Conservation (phyloP, 352 stramenopile species). For the Globisporangium megalacanthum region DNA sequence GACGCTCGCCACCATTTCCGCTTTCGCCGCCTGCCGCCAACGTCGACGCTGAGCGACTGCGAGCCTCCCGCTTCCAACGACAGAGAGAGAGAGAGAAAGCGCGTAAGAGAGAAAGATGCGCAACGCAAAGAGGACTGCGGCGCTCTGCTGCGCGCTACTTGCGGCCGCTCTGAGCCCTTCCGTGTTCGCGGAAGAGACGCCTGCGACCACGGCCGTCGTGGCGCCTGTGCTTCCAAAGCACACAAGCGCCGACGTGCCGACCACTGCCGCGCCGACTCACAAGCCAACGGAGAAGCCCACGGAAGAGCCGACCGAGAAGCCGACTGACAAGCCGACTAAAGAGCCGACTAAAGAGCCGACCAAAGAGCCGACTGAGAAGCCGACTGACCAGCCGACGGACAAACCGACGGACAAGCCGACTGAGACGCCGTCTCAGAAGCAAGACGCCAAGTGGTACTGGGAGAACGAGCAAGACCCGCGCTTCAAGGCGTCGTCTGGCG, state of each 20-base stretch:
- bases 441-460: constrained; percentile 65
- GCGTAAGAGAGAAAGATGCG: constrained; percentile 8
- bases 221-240: too few species aligned
- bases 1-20: constrained; percentile 6
- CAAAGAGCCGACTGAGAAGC: too few species aligned
- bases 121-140: constrained; percentile 6
- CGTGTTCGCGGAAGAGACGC: constrained; percentile 1
- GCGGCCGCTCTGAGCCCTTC: constrained; percentile 5
- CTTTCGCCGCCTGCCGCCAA: constrained; percentile 3
- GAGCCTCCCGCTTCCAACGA: background rate
- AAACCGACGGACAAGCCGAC: background rate
- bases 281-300: background rate
- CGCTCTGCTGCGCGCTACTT: constrained; percentile 11
- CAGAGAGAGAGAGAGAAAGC: constrained; percentile 3
- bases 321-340: too few species aligned
- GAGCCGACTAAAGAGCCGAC: too few species aligned
- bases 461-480: constrained; percentile 45
- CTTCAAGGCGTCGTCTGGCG: constrained; percentile 34
- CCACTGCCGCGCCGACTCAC: constrained; percentile 1
- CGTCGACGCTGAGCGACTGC: background rate
- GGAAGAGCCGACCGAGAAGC: background rate
- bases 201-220: background rate
- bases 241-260: background rate
- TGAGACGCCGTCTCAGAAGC: background rate
- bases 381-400: background rate